These are phyloP conservation scores for Gossypium mustelinum DNA, from an alignment of 345 rosid species.

Conservation along the genomic window DNA sequence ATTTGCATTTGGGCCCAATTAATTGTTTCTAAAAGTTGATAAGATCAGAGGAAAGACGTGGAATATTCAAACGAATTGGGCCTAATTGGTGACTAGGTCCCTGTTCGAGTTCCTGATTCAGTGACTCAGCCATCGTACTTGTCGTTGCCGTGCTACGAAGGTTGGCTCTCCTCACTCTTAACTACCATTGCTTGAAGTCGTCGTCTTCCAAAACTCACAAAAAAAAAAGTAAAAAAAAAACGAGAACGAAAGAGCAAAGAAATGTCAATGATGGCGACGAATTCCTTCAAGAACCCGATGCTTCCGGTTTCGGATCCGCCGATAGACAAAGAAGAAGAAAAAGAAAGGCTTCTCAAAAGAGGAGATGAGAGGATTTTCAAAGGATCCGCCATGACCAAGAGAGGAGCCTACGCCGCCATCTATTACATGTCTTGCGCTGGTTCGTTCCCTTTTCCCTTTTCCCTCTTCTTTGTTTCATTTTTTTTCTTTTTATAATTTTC, in stretches of 20 bases:
- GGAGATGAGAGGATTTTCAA: conserved; percentile 65
- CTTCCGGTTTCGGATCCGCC: conserved; percentile 69
- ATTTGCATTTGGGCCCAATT: neutral
- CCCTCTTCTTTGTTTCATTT: neutral
- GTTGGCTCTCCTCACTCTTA: neutral
- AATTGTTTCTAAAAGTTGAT: neutral
- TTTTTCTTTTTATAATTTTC: neutral
- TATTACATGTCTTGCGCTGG: conserved; percentile 97
- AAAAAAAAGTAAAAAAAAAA: neutral
- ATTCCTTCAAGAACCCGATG: conserved; percentile 41
- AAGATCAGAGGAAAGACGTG: neutral
- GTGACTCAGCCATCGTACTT: neutral
- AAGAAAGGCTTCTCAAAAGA: conserved; percentile 47
- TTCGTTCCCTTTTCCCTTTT: conserved; percentile 11
- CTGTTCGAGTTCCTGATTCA: neutral
- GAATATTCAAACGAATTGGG: neutral
- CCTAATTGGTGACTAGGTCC: neutral
- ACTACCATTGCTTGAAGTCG: conserved; percentile 1
- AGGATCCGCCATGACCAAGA: conserved; percentile 93
- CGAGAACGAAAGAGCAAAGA: neutral
- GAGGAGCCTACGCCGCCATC: conserved; percentile 85
- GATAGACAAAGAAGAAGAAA: conserved; percentile 51
- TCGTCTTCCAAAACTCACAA: neutral
- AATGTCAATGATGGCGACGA: conserved; percentile 43
- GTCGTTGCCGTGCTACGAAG: conserved; percentile 7